Conservation (phyloP, 257 asterid genomes). For the Plantago ovata region DNA sequence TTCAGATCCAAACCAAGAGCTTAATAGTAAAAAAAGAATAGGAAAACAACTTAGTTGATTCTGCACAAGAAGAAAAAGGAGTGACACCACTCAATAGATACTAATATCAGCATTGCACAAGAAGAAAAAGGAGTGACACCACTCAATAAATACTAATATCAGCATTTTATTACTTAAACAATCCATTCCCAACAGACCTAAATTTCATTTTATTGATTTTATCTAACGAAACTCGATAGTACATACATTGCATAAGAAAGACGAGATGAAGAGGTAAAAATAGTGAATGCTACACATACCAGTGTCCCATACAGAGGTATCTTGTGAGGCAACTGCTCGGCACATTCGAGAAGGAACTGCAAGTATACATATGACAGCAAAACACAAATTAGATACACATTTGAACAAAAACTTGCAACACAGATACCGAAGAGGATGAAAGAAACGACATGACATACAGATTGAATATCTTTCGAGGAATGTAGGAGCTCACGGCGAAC, state of each 20-base stretch:
- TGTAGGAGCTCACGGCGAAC: slow-evolving; percentile 87
- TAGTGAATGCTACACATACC: slow-evolving; percentile 44
- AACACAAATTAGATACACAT: slow-evolving; percentile 9
- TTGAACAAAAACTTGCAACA: neutral
- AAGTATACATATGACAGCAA: slow-evolving; percentile 16
- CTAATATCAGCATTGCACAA: no score
- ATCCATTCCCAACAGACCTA: no score
- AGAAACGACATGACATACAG: slow-evolving; percentile 25
- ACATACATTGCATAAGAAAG: neutral
- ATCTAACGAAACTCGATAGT: no score
- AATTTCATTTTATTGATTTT: no score
- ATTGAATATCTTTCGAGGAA: slow-evolving; percentile 47
- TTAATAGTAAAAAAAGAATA: no score
- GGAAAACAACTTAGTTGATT: no score
- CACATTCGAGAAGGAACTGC: slow-evolving; percentile 95
- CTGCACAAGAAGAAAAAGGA: no score
- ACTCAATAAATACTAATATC: no score
- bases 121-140: no score
- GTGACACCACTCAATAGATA: no score
- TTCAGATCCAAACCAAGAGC: no score
- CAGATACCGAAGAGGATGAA: neutral
- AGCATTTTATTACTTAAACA: no score
- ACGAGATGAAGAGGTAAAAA: slow-evolving; percentile 8
- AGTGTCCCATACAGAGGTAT: slow-evolving; percentile 86
- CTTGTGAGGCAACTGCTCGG: slow-evolving; percentile 98